A percentile compares a stretch with the other conserved stretches of the same genome.
Evolutionary conservation across 139 green algal species (phyloP).

Genomic region (Micromonas commoda): DNA sequence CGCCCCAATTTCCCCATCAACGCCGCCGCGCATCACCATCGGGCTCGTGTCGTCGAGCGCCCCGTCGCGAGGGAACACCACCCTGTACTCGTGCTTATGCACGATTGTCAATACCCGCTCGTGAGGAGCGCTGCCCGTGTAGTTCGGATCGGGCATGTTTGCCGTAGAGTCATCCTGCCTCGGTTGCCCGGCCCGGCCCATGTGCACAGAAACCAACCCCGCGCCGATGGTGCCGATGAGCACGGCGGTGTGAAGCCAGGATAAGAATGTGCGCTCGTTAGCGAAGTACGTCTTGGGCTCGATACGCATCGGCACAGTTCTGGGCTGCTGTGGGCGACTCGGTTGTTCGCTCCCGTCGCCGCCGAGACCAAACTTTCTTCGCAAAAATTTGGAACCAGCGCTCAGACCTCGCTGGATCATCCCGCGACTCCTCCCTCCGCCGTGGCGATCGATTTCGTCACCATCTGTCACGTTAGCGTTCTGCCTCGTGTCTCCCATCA

Average conservation of each 20-base stretch:
- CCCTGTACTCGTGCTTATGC: too few relatives aligned
- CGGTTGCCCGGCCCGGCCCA: background rate
- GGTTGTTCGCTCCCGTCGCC: background rate
- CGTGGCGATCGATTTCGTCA: background rate
- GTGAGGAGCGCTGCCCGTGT: too few relatives aligned
- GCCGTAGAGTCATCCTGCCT: background rate
- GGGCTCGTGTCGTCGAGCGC: too few relatives aligned
- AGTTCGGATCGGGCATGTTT: too few relatives aligned
- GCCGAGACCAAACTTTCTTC: background rate
- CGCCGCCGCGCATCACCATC: too few relatives aligned
- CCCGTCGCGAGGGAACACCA: too few relatives aligned
- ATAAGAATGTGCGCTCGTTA: constrained; percentile 94
- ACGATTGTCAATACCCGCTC: too few relatives aligned
- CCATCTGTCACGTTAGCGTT: background rate
- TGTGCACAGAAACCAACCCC: background rate
- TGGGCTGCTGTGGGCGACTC: too few relatives aligned
- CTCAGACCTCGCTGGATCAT: too few relatives aligned
- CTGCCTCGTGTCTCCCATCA: background rate
- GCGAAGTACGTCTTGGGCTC: constrained; percentile 96
- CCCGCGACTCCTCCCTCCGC: too few relatives aligned
- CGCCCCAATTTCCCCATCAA: too few relatives aligned
- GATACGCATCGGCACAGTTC: constrained; percentile 64
- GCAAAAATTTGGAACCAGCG: too few relatives aligned
- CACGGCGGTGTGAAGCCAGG: constrained; percentile 90
- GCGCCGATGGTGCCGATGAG: constrained; percentile 17